Evolutionary conservation across 2,329 filamentous ascomycete genomes (phyloP), one percentile per base, ranked within the genome.

Genomic region (Helicocarpus griseus): DNA sequence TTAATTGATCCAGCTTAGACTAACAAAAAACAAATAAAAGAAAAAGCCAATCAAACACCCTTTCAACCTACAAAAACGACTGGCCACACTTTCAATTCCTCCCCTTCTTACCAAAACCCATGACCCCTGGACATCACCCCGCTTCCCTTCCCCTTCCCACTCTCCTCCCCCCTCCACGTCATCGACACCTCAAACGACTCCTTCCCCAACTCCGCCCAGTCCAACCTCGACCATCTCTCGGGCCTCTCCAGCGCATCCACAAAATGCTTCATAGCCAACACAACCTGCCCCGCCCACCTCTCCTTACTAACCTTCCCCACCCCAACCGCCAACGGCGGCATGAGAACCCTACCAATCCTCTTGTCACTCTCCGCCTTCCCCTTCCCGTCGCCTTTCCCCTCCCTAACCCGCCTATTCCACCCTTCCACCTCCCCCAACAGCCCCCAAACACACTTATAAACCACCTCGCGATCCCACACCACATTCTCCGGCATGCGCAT

Each of bases 381-480:
- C 7, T 44, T 54, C 5, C 26, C 52, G 4, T 48, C 51, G 17
- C 66, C 63, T 58, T 79, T 79, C 19, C 26, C 53, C 29, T 53
- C 49, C 9, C 46, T 54, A 8, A 29, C 52, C 4, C 47, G 50
- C 14, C 67, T 63, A 59, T 79, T 80, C 56, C 74, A 72, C 21
- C 67, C 69, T 36, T 78, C 74, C 1, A 79, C 54, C 17, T 72
- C 67, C 56, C 71, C 74, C 19, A 79, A 58, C 53, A 80, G 58
- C 56, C 69, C 73, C 77, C 77, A 79, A 0, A 77, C 59, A 62
- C 75, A 77, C 59, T 79, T 73, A 55, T 77, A 79, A 2, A 79
- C 70, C 7, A 80, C 65, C 59, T 79, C 77, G 2, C 69, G 64
- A 57, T 79, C 72, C 76, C 77, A 79, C 5, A 43, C 56, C 8